Evolutionary conservation across 768 basidiomycete genomes (phyloP).

Genomic region (Xanthoconium purpureum): DNA sequence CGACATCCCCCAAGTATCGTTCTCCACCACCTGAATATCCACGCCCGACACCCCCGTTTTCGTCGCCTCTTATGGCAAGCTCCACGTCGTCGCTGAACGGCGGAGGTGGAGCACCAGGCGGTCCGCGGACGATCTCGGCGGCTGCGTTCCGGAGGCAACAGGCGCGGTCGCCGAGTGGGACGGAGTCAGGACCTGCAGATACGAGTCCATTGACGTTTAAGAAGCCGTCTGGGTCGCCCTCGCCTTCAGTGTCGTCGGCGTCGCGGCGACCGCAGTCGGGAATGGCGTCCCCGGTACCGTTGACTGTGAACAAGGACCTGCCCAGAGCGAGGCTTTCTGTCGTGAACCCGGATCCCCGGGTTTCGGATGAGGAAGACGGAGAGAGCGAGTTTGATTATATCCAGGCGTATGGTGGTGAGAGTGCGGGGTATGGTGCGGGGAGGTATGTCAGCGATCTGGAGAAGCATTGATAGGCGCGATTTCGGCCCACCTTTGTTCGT

Average conservation of each 20-base stretch:
- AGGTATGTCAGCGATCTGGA: constrained; percentile 50
- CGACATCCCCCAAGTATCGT: constrained; percentile 8
- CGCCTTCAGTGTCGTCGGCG: constrained; percentile 20
- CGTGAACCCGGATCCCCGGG: constrained; percentile 26
- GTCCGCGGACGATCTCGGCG: constrained; percentile 64
- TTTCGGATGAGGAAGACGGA: constrained; percentile 35
- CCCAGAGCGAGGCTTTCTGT: constrained; percentile 24
- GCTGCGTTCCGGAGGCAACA: constrained; percentile 67
- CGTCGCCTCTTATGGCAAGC: constrained; percentile 27
- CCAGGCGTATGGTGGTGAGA: constrained; percentile 44
- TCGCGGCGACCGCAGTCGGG: neutral
- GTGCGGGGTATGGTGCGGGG: constrained; percentile 40
- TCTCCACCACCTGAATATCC: constrained; percentile 48
- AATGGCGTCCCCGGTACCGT: constrained; percentile 31
- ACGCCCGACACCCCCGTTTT: constrained; percentile 33
- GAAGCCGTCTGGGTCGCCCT: constrained; percentile 38
- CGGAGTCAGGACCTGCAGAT: constrained; percentile 35
- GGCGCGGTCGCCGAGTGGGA: constrained; percentile 29
- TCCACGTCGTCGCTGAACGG: constrained; percentile 35
- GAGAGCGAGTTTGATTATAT: constrained; percentile 54
- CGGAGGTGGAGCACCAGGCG: constrained; percentile 27
- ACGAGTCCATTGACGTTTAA: constrained; percentile 46
- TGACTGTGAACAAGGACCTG: neutral
- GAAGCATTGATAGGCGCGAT: neutral
- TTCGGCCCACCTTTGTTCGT: neutral